A percentile compares a stretch with the other conserved stretches of the same genome.
These are phyloP conservation scores for Amanita rubescens DNA, from an alignment of 768 basidiomycete species.

Conservation along the genomic window DNA sequence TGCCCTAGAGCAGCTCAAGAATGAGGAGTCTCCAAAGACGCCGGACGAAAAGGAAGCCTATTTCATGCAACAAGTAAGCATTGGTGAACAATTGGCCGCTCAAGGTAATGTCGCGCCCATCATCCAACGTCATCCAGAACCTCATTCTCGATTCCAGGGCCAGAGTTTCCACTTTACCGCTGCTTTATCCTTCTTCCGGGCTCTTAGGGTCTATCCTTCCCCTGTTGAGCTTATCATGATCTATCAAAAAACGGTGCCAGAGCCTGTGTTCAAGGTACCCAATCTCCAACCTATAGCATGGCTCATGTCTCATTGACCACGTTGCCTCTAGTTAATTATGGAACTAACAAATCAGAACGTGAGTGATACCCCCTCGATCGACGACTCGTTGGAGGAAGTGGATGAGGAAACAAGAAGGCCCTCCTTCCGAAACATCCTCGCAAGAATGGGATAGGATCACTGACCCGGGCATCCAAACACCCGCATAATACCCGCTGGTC, in stretches of 20 bases:
- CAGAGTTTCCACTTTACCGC: slow-evolving; percentile 69
- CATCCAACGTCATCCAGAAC: not conserved
- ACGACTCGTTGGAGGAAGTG: slow-evolving; percentile 28
- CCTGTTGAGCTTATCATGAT: slow-evolving; percentile 93
- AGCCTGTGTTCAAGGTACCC: slow-evolving; percentile 67
- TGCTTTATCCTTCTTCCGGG: slow-evolving; percentile 88
- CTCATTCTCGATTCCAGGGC: slow-evolving; percentile 42
- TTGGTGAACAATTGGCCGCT: slow-evolving; percentile 77
- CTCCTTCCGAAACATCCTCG: slow-evolving; percentile 82
- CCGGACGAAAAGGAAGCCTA: slow-evolving; percentile 79
- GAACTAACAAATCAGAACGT: slow-evolving; percentile 46
- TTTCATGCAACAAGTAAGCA: slow-evolving; percentile 85
- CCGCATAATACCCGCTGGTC: slow-evolving; percentile 24
- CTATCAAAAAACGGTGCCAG: slow-evolving; percentile 86
- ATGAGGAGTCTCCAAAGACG: slow-evolving; percentile 59
- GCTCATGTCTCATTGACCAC: not conserved
- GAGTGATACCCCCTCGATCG: slow-evolving; percentile 3
- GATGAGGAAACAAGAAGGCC: slow-evolving; percentile 57
- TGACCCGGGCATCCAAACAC: slow-evolving; percentile 56
- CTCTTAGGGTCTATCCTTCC: slow-evolving; percentile 89
- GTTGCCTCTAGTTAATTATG: slow-evolving; percentile 42
- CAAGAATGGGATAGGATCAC: slow-evolving; percentile 89
- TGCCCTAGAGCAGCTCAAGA: slow-evolving; percentile 59
- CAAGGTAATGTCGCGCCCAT: slow-evolving; percentile 43
- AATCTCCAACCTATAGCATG: not conserved